Percentiles rank a stretch among this genome's conserved stretches.
Conservation (phyloP, 2,329 filamentous ascomycete genomes). For the Bisporella sp. region DNA sequence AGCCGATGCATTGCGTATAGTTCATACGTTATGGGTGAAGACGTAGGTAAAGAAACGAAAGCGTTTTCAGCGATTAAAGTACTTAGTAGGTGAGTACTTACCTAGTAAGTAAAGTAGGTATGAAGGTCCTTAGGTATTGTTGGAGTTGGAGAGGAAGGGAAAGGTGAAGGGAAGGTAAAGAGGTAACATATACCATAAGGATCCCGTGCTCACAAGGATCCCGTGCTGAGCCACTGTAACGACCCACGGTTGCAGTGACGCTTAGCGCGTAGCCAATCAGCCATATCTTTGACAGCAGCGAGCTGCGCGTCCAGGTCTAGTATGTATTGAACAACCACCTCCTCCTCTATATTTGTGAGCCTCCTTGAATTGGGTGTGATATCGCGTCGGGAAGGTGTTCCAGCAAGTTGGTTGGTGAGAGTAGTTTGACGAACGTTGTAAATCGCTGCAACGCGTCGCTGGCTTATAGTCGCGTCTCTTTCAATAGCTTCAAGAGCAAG, state of each 20-base stretch:
- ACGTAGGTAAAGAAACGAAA: too few relatives aligned
- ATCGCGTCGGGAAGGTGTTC: background rate
- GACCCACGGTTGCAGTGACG: too few relatives aligned
- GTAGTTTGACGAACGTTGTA: background rate
- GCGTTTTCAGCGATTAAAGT: too few relatives aligned
- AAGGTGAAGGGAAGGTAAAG: too few relatives aligned
- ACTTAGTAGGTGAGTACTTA: too few relatives aligned
- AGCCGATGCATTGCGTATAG: conserved; percentile 1
- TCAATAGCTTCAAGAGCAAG: background rate
- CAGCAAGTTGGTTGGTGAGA: background rate
- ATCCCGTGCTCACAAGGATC: too few relatives aligned
- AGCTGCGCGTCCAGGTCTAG: background rate
- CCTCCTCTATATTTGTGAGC: background rate
- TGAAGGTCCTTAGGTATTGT: too few relatives aligned
- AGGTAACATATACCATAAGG: too few relatives aligned
- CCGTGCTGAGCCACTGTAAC: too few relatives aligned
- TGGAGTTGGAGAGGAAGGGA: too few relatives aligned
- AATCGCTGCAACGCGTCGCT: background rate
- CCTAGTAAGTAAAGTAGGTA: too few relatives aligned
- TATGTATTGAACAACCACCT: background rate
- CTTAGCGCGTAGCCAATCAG: too few relatives aligned
- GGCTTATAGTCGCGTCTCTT: background rate
- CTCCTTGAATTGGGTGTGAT: background rate
- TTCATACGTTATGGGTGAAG: background rate
- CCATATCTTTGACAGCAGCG: background rate